Base-by-base conservation (phyloP, 108 stramenopile species). In the Fistulifera pelliculosa region DNA sequence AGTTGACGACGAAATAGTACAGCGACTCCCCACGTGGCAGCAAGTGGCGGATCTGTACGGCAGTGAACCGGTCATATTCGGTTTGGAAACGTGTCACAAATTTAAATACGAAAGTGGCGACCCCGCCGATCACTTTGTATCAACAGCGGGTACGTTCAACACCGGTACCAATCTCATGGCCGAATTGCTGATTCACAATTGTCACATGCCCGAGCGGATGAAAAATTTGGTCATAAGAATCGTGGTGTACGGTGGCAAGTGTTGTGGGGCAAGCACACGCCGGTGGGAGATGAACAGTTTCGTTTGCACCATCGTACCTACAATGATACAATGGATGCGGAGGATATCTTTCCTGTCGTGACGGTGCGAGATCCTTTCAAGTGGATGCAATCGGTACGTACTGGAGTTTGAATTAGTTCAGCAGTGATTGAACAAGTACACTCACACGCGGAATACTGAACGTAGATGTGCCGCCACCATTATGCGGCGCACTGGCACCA, bases 261-360 rank as follows among this genome's bases (percentile, higher is more conserved):
- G 6, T 35, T 35, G 31, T 85, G 86, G 84, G 87, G 92, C 1
- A 93, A 93, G 56, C 92, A 93, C 58, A 81, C 77, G 41, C 92
- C 92, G 41, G 52, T 81, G 49, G 78, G 62, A 49, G 51, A 66
- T 62, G 39, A 65, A 58, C 35, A 58, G 41, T 79, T 39, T 49
- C 60, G 77, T 52, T 56, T 61, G 40, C 16, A 24, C 5, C 77
- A 79, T 62, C 69, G 69, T 38, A 62, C 77, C 11, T 13, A 43
- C 1, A 68, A 73, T 23, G 72, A 73, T 49, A 41, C 64, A 23
- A 52, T 79, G 21, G 56, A 70, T 53, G 68, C 72, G 5, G 52
- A 48, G 49, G 52, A 64, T 28, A 61, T 79, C 27, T 42, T 79
- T 26, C 62, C 72, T 15, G 61, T 51, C 18, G 74, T 70, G 10